phyloP scores from a whole-genome alignment of 164 flowering plant species.

The Platanus orientalis region DNA sequence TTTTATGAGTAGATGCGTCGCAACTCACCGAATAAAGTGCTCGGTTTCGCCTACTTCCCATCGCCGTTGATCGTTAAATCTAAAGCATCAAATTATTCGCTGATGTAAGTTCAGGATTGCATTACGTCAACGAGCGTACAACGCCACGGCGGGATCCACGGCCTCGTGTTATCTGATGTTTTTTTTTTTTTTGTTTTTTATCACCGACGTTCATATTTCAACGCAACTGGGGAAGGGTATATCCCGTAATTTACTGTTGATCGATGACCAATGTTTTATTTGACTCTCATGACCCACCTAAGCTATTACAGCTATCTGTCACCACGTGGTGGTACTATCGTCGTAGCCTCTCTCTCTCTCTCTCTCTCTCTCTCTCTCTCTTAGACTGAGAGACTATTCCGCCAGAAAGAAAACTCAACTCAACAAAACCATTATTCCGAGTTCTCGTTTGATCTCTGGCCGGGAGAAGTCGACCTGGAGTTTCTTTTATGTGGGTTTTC shows the following conservation, averaged over 20 bases:
- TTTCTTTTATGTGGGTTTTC: conserved; percentile 24
- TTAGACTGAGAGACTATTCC: conserved; percentile 8
- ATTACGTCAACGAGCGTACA: too few relatives aligned
- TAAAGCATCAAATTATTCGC: too few relatives aligned
- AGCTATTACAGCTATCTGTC: too few relatives aligned
- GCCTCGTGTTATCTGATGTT: conserved; percentile 1
- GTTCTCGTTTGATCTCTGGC: background rate
- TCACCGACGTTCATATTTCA: background rate
- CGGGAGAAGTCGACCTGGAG: background rate
- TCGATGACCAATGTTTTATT: background rate
- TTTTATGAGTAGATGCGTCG: too few relatives aligned
- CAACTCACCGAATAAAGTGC: too few relatives aligned
- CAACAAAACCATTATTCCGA: background rate
- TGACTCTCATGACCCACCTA: too few relatives aligned
- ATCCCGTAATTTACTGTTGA: background rate
- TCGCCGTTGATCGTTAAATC: too few relatives aligned
- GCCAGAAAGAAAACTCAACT: background rate
- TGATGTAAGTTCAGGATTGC: too few relatives aligned
- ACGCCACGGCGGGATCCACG: conserved; percentile 28
- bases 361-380: conserved; percentile 6
- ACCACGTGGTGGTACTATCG: too few relatives aligned
- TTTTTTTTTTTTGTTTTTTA: background rate
- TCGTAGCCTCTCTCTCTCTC: background rate
- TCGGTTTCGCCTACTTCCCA: too few relatives aligned
- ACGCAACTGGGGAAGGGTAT: background rate